Evolutionary conservation across 768 basidiomycete genomes (phyloP).

Genomic region (Xanthoconium purpureum): DNA sequence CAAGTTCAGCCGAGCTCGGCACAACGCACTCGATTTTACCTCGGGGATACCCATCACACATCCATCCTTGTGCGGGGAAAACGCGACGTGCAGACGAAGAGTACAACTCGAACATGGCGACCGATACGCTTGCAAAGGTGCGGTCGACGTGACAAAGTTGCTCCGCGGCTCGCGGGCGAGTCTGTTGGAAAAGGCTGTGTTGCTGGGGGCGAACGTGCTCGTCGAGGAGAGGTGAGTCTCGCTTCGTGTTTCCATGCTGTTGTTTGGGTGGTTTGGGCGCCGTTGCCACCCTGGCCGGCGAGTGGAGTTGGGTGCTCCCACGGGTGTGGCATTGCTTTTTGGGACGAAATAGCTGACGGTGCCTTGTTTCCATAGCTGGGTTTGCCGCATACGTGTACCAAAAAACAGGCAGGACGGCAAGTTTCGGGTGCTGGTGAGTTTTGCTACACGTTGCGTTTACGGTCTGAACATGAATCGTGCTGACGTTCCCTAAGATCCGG

Average conservation of each 20-base stretch:
- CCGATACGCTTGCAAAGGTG: conserved; percentile 56
- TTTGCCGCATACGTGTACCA: conserved; percentile 53
- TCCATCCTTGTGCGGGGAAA: conserved; percentile 29
- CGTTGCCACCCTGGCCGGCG: not conserved
- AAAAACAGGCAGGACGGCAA: conserved; percentile 47
- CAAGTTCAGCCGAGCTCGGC: conserved; percentile 45
- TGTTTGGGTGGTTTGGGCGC: not conserved
- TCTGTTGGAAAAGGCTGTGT: conserved; percentile 48
- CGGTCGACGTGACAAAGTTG: conserved; percentile 57
- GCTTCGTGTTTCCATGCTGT: not conserved
- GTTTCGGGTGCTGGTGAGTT: conserved; percentile 59
- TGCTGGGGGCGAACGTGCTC: conserved; percentile 55
- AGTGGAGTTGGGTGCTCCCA: too few species aligned
- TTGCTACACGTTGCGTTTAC: not conserved
- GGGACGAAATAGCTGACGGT: conserved; percentile 2
- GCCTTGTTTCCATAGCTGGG: conserved; percentile 47
- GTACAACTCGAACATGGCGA: conserved; percentile 39
- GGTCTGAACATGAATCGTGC: not conserved
- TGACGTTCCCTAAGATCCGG: conserved; percentile 43
- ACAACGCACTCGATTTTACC: conserved; percentile 32
- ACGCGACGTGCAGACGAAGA: conserved; percentile 24
- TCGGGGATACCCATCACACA: conserved; percentile 42
- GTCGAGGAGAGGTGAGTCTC: conserved; percentile 65
- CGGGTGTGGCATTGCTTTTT: too few species aligned
- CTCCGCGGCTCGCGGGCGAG: conserved; percentile 52